Percentiles rank a stretch among this genome's conserved stretches.
These are phyloP conservation scores for Nicotiana sylvestris DNA, from an alignment of 257 asterid genomes.

Conservation along the genomic window DNA sequence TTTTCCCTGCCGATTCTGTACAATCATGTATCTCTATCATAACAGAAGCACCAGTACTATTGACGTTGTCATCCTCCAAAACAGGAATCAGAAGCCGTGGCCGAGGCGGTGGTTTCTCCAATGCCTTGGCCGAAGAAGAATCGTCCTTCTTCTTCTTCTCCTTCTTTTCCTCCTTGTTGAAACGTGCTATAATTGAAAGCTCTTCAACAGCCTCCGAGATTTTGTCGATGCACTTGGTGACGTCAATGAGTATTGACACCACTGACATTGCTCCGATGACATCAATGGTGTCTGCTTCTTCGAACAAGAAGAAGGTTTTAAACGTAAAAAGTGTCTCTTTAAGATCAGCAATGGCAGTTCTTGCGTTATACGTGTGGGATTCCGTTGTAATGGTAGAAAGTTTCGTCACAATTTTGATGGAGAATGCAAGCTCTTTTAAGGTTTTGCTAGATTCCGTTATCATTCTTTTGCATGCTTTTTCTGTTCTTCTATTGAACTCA, in stretches of 20 bases:
- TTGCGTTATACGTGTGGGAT: conserved; percentile 23
- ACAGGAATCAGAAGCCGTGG: not conserved
- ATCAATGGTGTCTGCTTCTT: conserved; percentile 6
- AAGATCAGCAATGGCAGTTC: conserved; percentile 32
- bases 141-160: not conserved
- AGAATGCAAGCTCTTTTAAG: conserved; percentile 36
- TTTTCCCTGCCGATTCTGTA: no score
- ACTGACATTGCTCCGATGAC: conserved; percentile 18
- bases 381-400: conserved; percentile 13
- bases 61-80: no score
- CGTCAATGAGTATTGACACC: conserved; percentile 25
- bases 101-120: not conserved
- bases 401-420: conserved; percentile 38
- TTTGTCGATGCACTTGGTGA: conserved; percentile 16
- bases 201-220: conserved; percentile 22
- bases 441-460: conserved; percentile 41
- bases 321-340: not conserved
- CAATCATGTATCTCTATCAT: no score
- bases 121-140: not conserved
- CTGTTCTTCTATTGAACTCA: conserved; percentile 21
- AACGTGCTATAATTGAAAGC: conserved; percentile 24
- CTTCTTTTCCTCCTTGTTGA: not conserved
- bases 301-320: not conserved
- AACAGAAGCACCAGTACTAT: no score
- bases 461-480: conserved; percentile 41